Conservation (phyloP, 2,329 filamentous ascomycete genomes). For the Cordyceps cateniannulata region DNA sequence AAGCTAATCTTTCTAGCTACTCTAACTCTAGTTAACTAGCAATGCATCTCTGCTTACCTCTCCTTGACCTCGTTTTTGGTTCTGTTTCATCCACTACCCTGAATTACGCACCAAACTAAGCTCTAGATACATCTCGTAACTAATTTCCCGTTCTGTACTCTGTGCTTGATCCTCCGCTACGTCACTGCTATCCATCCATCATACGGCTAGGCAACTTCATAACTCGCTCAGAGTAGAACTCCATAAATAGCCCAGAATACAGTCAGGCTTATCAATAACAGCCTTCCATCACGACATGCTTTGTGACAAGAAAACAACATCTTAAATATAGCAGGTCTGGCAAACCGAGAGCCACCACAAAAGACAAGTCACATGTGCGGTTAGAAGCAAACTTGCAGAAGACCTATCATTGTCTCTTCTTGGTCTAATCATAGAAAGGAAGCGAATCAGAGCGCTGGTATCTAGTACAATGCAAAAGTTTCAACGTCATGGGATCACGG, state of each 20-base stretch:
- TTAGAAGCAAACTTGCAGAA: background rate
- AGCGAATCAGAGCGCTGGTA: background rate
- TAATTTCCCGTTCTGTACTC: no score
- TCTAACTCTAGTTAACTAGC: background rate
- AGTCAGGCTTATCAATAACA: no score
- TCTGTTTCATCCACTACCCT: no score
- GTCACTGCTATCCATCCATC: no score
- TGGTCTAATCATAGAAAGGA: background rate
- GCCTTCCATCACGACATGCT: no score
- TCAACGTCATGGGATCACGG: background rate
- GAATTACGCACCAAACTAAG: no score
- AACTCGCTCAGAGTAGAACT: no score
- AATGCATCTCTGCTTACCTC: background rate
- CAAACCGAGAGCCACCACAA: background rate
- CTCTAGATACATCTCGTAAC: no score
- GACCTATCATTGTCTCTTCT: background rate
- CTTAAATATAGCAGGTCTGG: background rate
- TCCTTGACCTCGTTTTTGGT: background rate
- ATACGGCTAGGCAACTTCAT: no score
- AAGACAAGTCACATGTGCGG: background rate
- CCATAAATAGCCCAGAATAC: no score
- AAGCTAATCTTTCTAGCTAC: background rate
- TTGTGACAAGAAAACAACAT: background rate
- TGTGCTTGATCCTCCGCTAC: no score
- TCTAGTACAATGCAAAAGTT: constrained; percentile 5